Evolutionary conservation across 2,329 filamentous ascomycete species (phyloP), one percentile per base, ranked within the genome.

Genomic region (Diaporthe amygdali): DNA sequence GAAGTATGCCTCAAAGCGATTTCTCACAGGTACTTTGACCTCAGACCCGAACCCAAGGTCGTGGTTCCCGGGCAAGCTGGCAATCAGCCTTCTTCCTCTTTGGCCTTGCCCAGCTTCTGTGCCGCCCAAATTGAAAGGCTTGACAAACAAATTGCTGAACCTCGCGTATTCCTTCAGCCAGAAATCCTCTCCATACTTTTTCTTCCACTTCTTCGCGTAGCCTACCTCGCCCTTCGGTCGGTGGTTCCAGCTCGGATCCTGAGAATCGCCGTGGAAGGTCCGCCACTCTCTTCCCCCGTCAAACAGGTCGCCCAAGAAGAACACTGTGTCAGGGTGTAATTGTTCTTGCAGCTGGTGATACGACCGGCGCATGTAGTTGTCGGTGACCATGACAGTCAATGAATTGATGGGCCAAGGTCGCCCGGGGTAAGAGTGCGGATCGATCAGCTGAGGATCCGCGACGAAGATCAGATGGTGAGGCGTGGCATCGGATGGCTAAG

Each of bases 241-340:
- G 49, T 86, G 84, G 4, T 81, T 83, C 90, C 90, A 92, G 73
- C 84, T 84, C 1, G 89, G 88, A 74, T 92, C 90, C 30, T 86
- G 82, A 66, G 90, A 90, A 55, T 86, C 81, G 52, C 89, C 92
- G 30, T 86, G 86, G 2, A 82, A 84, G 15, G 95, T 96, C 75
- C 92, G 93, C 96, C 96, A 99, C 84, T 99, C 96, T 75, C 96
- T 89, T 10, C 96, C 96, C 5, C 96, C 96, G 78, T 99, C 96
- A 77, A 99, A 98, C 0, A 99, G 84, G 79, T 99, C 96, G 9
- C 96, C 96, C 0, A 99, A 85, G 78, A 99, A 98, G 78, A 98
- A 90, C 1, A 97, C 86, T 20, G 93, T 95, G 79, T 98, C 94
- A 0, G 96, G 96, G n/a, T 89, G 89, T 17, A 98, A 85, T 22